These are phyloP conservation scores for Leccinum pachyderme DNA, from an alignment of 1,284 basidiomycete genomes.

Conservation along the genomic window DNA sequence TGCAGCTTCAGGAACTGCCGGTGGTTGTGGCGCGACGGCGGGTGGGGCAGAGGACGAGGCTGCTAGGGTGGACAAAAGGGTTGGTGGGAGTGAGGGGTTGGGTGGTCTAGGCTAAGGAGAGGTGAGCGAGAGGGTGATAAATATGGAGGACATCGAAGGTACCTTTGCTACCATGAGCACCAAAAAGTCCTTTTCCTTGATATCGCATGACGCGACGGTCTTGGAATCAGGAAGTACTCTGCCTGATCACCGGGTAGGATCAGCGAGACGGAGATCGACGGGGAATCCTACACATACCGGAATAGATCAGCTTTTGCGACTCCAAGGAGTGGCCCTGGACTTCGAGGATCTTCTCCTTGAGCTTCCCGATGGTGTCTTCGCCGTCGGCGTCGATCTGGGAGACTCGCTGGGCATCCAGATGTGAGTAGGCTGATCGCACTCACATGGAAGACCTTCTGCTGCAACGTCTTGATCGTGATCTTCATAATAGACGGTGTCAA, in stretches of 20 bases:
- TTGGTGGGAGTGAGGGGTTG: background rate
- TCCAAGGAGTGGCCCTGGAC: slow-evolving; percentile 74
- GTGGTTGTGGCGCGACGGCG: slow-evolving; percentile 3
- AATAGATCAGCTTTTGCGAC: slow-evolving; percentile 93
- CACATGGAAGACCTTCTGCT: slow-evolving; percentile 84
- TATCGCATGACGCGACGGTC: slow-evolving; percentile 83
- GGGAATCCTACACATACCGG: slow-evolving; percentile 53
- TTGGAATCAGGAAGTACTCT: slow-evolving; percentile 92
- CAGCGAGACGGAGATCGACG: slow-evolving; percentile 6
- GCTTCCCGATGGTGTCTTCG: slow-evolving; percentile 69
- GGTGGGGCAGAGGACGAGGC: slow-evolving; percentile 30
- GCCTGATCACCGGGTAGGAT: slow-evolving; percentile 47
- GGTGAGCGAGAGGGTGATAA: slow-evolving; percentile 6
- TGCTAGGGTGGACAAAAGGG: slow-evolving; percentile 21
- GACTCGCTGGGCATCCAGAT: slow-evolving; percentile 1
- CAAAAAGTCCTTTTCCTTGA: slow-evolving; percentile 99
- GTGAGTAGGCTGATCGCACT: slow-evolving; percentile 12
- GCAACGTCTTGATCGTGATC: slow-evolving; percentile 91
- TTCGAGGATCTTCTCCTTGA: slow-evolving; percentile 87
- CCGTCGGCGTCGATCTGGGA: slow-evolving; percentile 78
- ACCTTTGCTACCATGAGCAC: slow-evolving; percentile 99
- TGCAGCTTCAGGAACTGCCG: slow-evolving; percentile 12
- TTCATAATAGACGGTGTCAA: slow-evolving; percentile 61
- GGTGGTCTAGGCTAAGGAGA: slow-evolving; percentile 49
- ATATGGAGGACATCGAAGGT: slow-evolving; percentile 9